Evolutionary conservation across 768 basidiomycete species (phyloP).

Genomic region (Mycena kentingensis): DNA sequence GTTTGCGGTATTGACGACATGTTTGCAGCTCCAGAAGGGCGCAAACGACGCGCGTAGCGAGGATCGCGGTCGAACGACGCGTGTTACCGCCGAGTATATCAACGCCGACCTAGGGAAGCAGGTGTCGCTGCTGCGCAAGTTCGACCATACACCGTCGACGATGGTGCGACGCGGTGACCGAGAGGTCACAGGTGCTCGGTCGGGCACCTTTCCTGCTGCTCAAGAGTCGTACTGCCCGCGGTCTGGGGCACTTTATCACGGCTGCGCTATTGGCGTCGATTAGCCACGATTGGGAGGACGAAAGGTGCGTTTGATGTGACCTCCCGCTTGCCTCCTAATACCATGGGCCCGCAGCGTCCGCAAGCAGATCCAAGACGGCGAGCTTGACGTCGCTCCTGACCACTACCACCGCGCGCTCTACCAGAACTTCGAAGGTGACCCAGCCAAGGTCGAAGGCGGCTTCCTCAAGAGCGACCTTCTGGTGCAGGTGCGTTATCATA

Average conservation of each 20-base stretch:
- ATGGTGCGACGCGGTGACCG: not conserved
- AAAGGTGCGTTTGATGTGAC: not conserved
- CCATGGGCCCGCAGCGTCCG: not conserved
- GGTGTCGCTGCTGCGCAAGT: not conserved
- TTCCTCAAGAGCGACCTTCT: slow-evolving; percentile 14
- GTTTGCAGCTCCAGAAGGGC: slow-evolving; percentile 14
- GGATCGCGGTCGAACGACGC: not conserved
- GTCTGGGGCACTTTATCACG: slow-evolving; percentile 5
- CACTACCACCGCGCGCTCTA: slow-evolving; percentile 14
- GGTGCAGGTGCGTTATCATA: not conserved
- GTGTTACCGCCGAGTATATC: not conserved
- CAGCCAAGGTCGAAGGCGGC: not conserved
- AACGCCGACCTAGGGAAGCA: not conserved
- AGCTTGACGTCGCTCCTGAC: not conserved
- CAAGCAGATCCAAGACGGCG: not conserved
- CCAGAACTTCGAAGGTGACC: slow-evolving; percentile 2
- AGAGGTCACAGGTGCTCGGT: not conserved
- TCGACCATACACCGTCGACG: slow-evolving; percentile 3
- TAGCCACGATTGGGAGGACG: not conserved
- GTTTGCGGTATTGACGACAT: slow-evolving; percentile 1
- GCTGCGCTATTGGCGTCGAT: not conserved
- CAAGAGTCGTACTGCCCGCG: slow-evolving; percentile 1
- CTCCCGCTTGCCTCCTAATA: not conserved
- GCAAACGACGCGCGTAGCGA: slow-evolving; percentile 20
- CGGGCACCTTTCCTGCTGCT: not conserved